Base-by-base conservation (phyloP, 2,329 filamentous ascomycete genomes). In the Colletotrichum incanum region DNA sequence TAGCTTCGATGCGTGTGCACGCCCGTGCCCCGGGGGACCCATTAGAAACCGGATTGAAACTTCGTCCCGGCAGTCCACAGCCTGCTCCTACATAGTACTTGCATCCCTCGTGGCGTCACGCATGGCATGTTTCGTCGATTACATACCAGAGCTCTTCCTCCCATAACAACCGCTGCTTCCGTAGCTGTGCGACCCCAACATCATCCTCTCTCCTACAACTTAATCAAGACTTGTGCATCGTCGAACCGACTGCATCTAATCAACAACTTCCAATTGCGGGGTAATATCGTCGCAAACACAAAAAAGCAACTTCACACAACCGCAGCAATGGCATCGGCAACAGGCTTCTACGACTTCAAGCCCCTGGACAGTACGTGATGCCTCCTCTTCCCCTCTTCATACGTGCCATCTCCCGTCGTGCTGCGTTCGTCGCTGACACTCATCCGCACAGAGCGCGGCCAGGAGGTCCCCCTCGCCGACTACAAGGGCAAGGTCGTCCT, bases 401-500 rank as follows among this genome's bases (percentile, higher is more conserved):
- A 16, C 62, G 41, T 62, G 65, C 50, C 37, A 52, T n/a, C 47
- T 45, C 56, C 18, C 39, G 45, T 55, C 52, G 49, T 41, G 61
- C 43, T 45, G 50, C 59, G 49, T 47, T 7, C 43, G 39, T 4
- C 43, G 37, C 60, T 47, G 52, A 62, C 49, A 67, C 52, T 43
- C 11, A 16, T 8, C 16, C 18, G 39, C 75, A 76, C 79, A 94
- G 92, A 95, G 81, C 92, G 91, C 82, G 95, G 94, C 82, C 80
- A 90, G 67, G 89, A 93, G 76, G 92, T 92, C 80, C 86, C 91
- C 72, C 88, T 98, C 76, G 80, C 86, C 76, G 84, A 92, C 73
- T 93, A 94, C 85, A 91, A 94, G 82, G 94, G 93, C 89, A 98
- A 98, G 85, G 96, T 98, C 77, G 91, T 98, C 78, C 92, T 99